Evolutionary conservation across 1,284 basidiomycete species (phyloP).

Genomic region (Ganoderma lucidum): DNA sequence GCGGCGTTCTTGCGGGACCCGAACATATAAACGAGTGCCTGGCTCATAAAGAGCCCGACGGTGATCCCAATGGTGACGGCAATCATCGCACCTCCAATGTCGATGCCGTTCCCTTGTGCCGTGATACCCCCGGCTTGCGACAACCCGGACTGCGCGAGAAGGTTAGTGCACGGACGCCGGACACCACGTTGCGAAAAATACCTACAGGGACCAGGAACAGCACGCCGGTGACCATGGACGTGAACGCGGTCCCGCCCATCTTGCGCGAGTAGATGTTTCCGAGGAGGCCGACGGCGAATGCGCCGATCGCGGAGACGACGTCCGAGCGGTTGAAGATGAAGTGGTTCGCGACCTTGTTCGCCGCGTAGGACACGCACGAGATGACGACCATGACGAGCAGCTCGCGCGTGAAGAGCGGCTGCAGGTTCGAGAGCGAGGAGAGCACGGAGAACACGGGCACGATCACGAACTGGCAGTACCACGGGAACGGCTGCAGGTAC

Average conservation of each 20-base stretch:
- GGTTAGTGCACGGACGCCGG: neutral
- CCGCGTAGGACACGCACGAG: constrained; percentile 79
- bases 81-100: constrained; percentile 86
- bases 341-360: constrained; percentile 83
- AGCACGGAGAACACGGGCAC: constrained; percentile 85
- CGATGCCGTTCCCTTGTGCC: constrained; percentile 73
- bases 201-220: constrained; percentile 82
- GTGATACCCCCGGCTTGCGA: constrained; percentile 86
- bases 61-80: constrained; percentile 91
- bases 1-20: constrained; percentile 84
- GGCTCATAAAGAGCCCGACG: constrained; percentile 89
- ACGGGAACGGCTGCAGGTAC: constrained; percentile 82
- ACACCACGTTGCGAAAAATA: constrained; percentile 10
- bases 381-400: constrained; percentile 88
- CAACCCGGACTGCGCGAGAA: constrained; percentile 71
- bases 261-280: constrained; percentile 87
- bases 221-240: constrained; percentile 89
- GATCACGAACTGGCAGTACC: constrained; percentile 79
- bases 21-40: constrained; percentile 87
- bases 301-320: constrained; percentile 86
- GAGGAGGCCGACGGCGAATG: constrained; percentile 83
- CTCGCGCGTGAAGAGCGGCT: constrained; percentile 75
- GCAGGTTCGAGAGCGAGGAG: constrained; percentile 79
- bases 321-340: constrained; percentile 89
- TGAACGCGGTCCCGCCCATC: constrained; percentile 91